Conservation (phyloP, 345 rosid species). For the Eucalyptus pumila region DNA sequence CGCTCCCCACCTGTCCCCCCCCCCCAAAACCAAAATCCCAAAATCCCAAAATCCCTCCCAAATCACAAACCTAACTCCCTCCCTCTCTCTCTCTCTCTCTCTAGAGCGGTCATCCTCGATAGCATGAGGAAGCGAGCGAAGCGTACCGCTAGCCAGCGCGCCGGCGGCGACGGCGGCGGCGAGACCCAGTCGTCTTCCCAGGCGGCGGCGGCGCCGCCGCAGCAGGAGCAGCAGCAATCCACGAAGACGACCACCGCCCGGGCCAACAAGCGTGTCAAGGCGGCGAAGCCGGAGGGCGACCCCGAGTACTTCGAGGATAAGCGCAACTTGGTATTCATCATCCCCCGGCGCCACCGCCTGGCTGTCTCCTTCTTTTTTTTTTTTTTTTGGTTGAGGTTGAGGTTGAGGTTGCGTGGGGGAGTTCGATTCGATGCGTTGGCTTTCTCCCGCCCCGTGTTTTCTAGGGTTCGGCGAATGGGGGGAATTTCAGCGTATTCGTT, state of each 20-base stretch:
- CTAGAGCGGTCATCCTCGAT: neutral
- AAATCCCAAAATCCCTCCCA: neutral
- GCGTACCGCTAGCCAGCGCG: conserved; percentile 7
- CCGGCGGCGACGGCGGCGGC: neutral
- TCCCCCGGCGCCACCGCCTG: too few species aligned
- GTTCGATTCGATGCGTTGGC: neutral
- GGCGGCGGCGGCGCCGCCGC: neutral
- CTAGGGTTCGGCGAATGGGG: neutral
- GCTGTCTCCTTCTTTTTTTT: neutral
- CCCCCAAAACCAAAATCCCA: neutral
- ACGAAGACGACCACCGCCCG: conserved; percentile 10
- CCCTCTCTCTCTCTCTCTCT: neutral
- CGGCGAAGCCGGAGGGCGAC: conserved; percentile 36
- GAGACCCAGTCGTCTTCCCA: neutral
- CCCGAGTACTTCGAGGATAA: conserved; percentile 77
- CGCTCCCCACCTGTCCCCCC: neutral
- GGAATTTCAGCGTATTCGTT: neutral
- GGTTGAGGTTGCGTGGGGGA: neutral
- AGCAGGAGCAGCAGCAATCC: neutral
- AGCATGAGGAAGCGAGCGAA: neutral
- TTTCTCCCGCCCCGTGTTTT: neutral
- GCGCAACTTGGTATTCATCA: conserved; percentile 58
- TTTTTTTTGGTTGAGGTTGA: too few species aligned
- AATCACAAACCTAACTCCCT: neutral
- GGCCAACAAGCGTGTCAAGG: conserved; percentile 39